A percentile compares a stretch with the other conserved stretches of the same genome.
Conservation (phyloP, 2,329 filamentous ascomycete species). For the Neofusicoccum sp. region DNA sequence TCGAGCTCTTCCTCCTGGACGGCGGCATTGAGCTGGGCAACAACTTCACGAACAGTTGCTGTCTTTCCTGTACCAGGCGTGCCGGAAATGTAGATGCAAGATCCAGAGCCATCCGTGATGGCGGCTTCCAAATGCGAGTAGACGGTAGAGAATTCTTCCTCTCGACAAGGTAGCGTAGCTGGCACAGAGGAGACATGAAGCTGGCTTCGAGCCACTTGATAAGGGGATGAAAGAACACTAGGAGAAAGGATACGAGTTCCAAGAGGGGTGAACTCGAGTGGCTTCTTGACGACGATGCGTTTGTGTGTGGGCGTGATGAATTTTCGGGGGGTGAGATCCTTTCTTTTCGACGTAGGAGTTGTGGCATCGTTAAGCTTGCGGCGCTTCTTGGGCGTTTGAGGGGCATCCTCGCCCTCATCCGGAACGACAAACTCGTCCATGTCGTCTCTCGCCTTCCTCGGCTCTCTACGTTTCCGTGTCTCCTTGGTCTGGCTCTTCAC, state of each 20-base stretch:
- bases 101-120: constrained; percentile 87
- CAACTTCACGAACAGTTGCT: constrained; percentile 92
- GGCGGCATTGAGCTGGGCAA: constrained; percentile 81
- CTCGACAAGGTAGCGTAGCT: constrained; percentile 82
- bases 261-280: constrained; percentile 92
- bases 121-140: constrained; percentile 93
- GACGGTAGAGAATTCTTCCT: constrained; percentile 86
- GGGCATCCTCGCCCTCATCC: constrained; percentile 42
- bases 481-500: constrained; percentile 72
- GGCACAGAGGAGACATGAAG: constrained; percentile 95
- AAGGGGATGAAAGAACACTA: constrained; percentile 77
- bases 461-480: constrained; percentile 54
- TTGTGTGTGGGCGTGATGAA: constrained; percentile 65
- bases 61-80: constrained; percentile 97
- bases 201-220: constrained; percentile 82
- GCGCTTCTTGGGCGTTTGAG: constrained; percentile 48
- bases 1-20: constrained; percentile 89
- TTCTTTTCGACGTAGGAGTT: constrained; percentile 46
- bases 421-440: constrained; percentile 44
- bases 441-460: constrained; percentile 36
- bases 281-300: constrained; percentile 75
- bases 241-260: constrained; percentile 82
- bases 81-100: constrained; percentile 99
- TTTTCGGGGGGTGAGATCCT: constrained; percentile 50
- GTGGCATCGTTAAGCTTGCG: constrained; percentile 46